phyloP scores from a whole-genome alignment of 2,329 filamentous ascomycete genomes.

The Neopestalotiopsis clavispora region DNA sequence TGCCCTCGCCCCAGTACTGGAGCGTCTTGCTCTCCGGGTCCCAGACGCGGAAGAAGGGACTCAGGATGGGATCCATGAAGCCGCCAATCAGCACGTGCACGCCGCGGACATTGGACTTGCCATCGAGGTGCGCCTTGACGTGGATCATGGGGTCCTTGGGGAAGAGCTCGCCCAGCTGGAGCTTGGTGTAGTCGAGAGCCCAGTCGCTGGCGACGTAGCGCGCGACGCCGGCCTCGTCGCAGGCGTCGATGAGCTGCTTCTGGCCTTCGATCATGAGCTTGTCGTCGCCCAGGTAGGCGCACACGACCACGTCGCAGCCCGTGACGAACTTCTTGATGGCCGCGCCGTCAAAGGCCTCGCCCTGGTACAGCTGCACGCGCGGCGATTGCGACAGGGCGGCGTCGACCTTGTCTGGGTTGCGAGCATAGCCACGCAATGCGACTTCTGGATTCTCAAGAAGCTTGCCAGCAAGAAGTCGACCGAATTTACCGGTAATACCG shows the following conservation, averaged over 20 bases:
- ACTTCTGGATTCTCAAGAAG: not conserved
- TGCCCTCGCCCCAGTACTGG: not conserved
- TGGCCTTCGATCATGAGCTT: not conserved
- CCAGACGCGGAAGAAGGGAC: constrained; percentile 1
- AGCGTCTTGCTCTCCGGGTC: not conserved
- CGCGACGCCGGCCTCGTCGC: not conserved
- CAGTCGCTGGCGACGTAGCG: constrained; percentile 6
- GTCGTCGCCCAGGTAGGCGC: not conserved
- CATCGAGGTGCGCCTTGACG: not conserved
- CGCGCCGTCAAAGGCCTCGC: not conserved
- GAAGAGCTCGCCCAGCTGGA: not conserved
- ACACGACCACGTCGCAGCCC: constrained; percentile 1
- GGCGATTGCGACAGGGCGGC: not conserved
- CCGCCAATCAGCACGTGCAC: constrained; percentile 3
- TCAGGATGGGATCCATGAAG: not conserved
- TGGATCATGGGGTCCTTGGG: constrained; percentile 2
- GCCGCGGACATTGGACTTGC: not conserved
- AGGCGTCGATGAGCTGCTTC: constrained; percentile 1
- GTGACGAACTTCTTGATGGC: not conserved
- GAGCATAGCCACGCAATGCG: not conserved
- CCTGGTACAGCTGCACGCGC: not conserved
- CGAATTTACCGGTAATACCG: not conserved
- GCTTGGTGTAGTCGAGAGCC: not conserved
- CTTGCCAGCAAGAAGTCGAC: not conserved
- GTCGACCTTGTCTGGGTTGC: not conserved